Base-by-base conservation (phyloP, 768 basidiomycete genomes). In the Pisolithus marmoratus region DNA sequence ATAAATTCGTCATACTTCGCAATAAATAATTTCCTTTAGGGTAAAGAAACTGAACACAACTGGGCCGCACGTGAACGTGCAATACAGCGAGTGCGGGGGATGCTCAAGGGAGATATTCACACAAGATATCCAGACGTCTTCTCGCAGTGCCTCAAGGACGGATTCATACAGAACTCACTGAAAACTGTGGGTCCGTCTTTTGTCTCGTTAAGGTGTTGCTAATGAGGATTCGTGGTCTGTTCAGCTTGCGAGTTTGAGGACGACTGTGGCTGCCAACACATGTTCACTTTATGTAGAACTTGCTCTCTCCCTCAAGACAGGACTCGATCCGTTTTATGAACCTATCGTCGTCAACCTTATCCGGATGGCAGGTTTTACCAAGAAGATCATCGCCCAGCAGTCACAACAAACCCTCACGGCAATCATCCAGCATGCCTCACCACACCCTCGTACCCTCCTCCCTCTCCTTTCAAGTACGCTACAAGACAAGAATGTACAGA, bases 1-100 rank as follows among this genome's bases (percentile, higher is more conserved):
- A 42, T 48, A 4, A 20, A 46, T 38, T 22, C 17, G n/a, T 47
- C 22, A 23, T 2, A 34, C 40, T 41, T 49, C 57, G 47, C 51
- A 31, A 47, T 51, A 34, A 37, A 31, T 46, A n/a, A 14, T 49
- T 48, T 48, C 15, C 48, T 41, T n/a, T 31, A 93, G 87, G 96
- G 95, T n/a, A 95, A 82, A 71, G 95, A 99, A 71, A 88, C 89
- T 1, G 95, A 99, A 64, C 90, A 94, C 56, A 99, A 99, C 60
- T 99, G 95, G 95, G 76, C 80, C 40, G 72, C 76, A 26, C 80
- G 95, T 53, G 95, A 99, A 55, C 79, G 78, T 58, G 77, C 87
- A 9, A 76, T 94, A 54, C 74, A 81, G 40, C 78, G 83, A 17
- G 86, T 97, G 8, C 81, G 94, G 41, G 90, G 94, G 17, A 92